A percentile compares a stretch with the other conserved stretches of the same genome.
Evolutionary conservation across 176 grass and related monocot genomes (phyloP).

Genomic region (Neostapfia colusana): DNA sequence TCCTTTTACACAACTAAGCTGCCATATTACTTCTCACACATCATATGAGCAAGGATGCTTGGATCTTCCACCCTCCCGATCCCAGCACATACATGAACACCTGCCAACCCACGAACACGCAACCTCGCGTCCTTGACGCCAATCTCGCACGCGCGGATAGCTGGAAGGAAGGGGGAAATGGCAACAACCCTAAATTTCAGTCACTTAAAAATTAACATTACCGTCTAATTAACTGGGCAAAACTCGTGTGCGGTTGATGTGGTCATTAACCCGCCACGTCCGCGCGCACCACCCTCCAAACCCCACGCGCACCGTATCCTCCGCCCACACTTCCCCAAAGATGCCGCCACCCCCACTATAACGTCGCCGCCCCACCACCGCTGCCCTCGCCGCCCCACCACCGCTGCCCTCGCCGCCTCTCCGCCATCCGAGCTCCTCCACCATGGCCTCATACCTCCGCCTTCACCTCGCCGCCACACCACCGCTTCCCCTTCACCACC

Average conservation of each 20-base stretch:
- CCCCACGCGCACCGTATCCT: slow-evolving; percentile 34
- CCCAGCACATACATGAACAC: no score
- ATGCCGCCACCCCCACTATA: slow-evolving; percentile 31
- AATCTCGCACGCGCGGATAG: no score
- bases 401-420: neutral
- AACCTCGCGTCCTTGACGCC: no score
- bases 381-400: neutral
- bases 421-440: neutral
- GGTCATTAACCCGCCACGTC: neutral
- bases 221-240: no score
- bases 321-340: slow-evolving; percentile 26
- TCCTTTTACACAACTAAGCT: no score
- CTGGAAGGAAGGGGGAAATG: no score
- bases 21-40: no score
- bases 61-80: no score
- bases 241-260: neutral
- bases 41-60: no score
- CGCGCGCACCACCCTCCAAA: slow-evolving; percentile 21
- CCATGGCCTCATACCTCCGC: slow-evolving; percentile 56
- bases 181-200: no score
- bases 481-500: neutral
- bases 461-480: slow-evolving; percentile 47
- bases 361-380: slow-evolving; percentile 2
- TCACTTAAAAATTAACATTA: no score
- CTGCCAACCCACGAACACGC: no score